Base-by-base conservation (phyloP, 208 protist genomes). In the Naegleria fowleri region DNA sequence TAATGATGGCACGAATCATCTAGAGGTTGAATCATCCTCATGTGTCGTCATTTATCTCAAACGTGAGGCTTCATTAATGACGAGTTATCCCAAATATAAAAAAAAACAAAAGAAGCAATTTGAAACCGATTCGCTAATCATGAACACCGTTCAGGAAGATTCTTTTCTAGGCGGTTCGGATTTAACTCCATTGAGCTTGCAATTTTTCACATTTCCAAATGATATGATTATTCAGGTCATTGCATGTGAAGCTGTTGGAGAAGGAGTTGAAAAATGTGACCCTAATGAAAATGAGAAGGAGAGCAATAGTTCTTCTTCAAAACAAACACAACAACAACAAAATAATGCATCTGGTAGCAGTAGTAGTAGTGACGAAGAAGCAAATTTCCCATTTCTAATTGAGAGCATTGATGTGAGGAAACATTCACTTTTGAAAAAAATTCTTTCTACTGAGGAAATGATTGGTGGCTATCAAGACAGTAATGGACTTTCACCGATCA, bases 131-230 rank as follows among this genome's bases (percentile, higher is more conserved):
- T n/a, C n/a, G n/a, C n/a, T n/a, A n/a, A 48, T 48, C 1, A 48
- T 48, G 43, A 48, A 48, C 43, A 48, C 43, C 1, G 43, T 48
- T 48, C 55, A 67, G 13, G 55, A 67, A 29, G 55, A 67, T 67
- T 67, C 55, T 22, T 67, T 67, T 67, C 55, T 67, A 29, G 55
- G 55, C 19, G 55, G 55, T 29, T 67, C 55, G 19, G 55, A 67
- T 67, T 67, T 67, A 13, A 67, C 67, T 36, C 16, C 67, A 79
- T 13, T 79, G 67, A 79, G 29, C 29, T 79, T 79, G 29, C 67
- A 79, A 36, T 79, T 36, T 79, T 79, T 79, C 29, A 79, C 67
- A 36, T 79, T 79, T 79, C 67, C 67, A 36, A 79, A 79, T 79
- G 67, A 79, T 79, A 67, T 67, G 11, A 67, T 67, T 67, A 13